These are phyloP conservation scores for Candida maesae DNA, from an alignment of 805 yeast genomes.

Conservation along the genomic window DNA sequence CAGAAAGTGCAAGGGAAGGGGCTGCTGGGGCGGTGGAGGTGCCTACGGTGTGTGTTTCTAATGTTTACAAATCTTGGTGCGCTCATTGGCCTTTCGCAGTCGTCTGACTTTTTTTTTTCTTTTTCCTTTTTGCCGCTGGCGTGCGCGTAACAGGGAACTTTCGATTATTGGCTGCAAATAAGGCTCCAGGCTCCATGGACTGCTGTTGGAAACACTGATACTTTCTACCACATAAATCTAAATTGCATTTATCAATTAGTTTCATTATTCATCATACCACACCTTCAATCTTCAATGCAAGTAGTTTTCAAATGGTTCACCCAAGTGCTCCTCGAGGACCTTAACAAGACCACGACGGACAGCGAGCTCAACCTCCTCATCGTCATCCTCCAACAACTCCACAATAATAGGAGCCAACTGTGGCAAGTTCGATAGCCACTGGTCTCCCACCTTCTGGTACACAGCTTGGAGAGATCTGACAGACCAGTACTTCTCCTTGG, in stretches of 20 bases:
- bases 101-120: slow-evolving; percentile 2
- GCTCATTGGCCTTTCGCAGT: slow-evolving; percentile 3
- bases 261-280: background rate
- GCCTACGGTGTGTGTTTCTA: background rate
- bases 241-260: background rate
- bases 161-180: too few relatives aligned
- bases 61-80: slow-evolving; percentile 5
- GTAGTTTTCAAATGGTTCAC: slow-evolving; percentile 90
- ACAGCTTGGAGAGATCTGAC: slow-evolving; percentile 72
- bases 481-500: slow-evolving; percentile 74
- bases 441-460: slow-evolving; percentile 90
- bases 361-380: slow-evolving; percentile 87
- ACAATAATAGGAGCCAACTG: slow-evolving; percentile 95
- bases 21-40: too few relatives aligned
- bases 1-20: too few relatives aligned
- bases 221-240: background rate
- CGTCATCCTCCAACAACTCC: slow-evolving; percentile 92
- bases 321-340: slow-evolving; percentile 86
- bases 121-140: too few relatives aligned
- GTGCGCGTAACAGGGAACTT: background rate
- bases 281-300: slow-evolving; percentile 34
- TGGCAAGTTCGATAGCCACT: slow-evolving; percentile 87
- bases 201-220: too few relatives aligned
- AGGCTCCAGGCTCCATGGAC: too few relatives aligned
- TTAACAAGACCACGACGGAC: slow-evolving; percentile 88